Percentiles rank a stretch among this genome's conserved stretches.
phyloP scores from a whole-genome alignment of 176 grass and related monocot species.

The Musa itinerans region DNA sequence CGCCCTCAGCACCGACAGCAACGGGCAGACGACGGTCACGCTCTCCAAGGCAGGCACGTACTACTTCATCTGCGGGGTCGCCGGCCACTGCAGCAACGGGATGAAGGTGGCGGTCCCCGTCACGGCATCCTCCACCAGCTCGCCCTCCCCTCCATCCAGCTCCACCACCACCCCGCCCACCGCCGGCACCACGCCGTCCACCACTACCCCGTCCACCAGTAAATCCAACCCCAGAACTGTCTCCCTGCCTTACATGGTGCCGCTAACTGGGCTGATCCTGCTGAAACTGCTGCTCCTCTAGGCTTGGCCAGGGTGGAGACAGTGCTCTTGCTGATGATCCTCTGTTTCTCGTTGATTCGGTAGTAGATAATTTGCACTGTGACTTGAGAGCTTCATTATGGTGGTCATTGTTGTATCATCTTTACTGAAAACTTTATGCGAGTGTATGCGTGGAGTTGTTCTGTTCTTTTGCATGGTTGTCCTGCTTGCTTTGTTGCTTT shows the following conservation, averaged over 20 bases:
- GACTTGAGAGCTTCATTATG: too few species aligned
- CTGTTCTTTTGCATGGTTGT: too few species aligned
- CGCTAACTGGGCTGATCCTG: not conserved
- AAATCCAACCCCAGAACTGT: not conserved
- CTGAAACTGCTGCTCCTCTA: not conserved
- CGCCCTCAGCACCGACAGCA: slow-evolving; percentile 23
- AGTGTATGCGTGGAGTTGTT: too few species aligned
- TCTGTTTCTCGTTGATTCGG: too few species aligned
- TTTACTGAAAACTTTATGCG: too few species aligned
- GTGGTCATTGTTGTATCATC: too few species aligned
- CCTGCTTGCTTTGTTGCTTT: too few species aligned
- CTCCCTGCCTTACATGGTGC: not conserved
- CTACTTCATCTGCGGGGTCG: slow-evolving; percentile 65
- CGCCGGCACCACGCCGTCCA: not conserved
- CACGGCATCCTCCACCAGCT: slow-evolving; percentile 8
- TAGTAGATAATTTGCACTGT: too few species aligned
- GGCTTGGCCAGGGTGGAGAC: slow-evolving; percentile 4
- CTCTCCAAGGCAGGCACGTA: slow-evolving; percentile 29
- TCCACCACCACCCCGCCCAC: not conserved
- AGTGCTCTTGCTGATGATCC: not conserved
- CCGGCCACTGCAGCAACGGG: slow-evolving; percentile 40
- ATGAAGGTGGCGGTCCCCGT: slow-evolving; percentile 65
- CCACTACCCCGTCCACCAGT: not conserved
- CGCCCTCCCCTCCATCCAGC: slow-evolving; percentile 1
- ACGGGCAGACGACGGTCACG: slow-evolving; percentile 25